phyloP scores from a whole-genome alignment of 805 yeast genomes.

The Metschnikowia aberdeeniae region DNA sequence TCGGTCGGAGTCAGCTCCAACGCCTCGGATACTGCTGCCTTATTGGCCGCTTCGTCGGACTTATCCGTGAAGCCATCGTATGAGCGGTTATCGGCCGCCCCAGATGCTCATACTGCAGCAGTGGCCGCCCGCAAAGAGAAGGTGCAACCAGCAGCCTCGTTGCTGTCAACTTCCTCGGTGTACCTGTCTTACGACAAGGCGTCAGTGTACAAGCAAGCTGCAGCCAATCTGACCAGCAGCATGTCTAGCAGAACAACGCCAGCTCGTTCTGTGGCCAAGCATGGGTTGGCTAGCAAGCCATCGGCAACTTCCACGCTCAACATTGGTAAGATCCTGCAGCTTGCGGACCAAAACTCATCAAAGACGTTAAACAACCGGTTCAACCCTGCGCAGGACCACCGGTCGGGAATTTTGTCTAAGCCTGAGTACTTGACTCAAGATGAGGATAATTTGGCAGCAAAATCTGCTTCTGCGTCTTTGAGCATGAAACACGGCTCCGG shows the following conservation, averaged over 20 bases:
- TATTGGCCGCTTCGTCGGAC: slow-evolving; percentile 66
- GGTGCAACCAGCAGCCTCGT: slow-evolving; percentile 11
- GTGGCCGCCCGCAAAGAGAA: slow-evolving; percentile 37
- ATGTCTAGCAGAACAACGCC: slow-evolving; percentile 47
- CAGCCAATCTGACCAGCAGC: slow-evolving; percentile 38
- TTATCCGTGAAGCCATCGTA: slow-evolving; percentile 58
- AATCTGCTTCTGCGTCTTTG: slow-evolving; percentile 57
- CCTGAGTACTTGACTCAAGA: slow-evolving; percentile 34
- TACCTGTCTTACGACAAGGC: slow-evolving; percentile 27
- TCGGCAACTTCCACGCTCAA: slow-evolving; percentile 22
- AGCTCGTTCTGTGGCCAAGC: slow-evolving; percentile 28
- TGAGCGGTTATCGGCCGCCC: slow-evolving; percentile 50
- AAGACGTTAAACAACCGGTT: slow-evolving; percentile 37
- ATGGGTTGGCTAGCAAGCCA: slow-evolving; percentile 32
- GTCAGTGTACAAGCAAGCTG: slow-evolving; percentile 31
- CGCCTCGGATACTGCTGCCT: slow-evolving; percentile 75
- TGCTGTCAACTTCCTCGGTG: slow-evolving; percentile 21
- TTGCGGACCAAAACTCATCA: slow-evolving; percentile 39
- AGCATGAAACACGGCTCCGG: slow-evolving; percentile 38
- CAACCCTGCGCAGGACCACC: slow-evolving; percentile 39
- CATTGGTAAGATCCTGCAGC: slow-evolving; percentile 30
- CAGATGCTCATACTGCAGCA: slow-evolving; percentile 67
- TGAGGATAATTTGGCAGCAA: slow-evolving; percentile 48
- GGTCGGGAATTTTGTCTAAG: slow-evolving; percentile 33
- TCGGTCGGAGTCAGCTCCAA: slow-evolving; percentile 61